Base-by-base conservation (phyloP, 441 rosid genomes). In the Pelargonium myrrhifolium region DNA sequence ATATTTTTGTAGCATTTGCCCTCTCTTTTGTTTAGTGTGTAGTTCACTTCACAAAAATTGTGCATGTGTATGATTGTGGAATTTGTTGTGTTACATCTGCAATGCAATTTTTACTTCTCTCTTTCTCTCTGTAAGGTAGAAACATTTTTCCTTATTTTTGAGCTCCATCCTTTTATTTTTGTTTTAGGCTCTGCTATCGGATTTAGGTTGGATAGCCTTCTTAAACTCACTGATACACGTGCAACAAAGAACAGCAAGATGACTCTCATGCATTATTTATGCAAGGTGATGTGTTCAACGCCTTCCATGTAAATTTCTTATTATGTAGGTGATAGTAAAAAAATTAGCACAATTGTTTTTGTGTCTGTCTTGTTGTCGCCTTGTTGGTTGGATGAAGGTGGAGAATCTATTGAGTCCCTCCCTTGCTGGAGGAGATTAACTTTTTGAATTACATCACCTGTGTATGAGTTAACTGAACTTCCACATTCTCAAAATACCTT, bases 201-300 rank as follows among this genome's bases (percentile, higher is more conserved):
- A 69, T 93, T 93, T 83, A 88, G 95, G 67, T 74, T 91, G 78
- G 99, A 93, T 75, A 93, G 99, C 81, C 97, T 93, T 71, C 89
- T 93, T 67, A 93, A 93, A 80, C 96, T 93, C 78, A 86, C 89
- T 37, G 99, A 93, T 77, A 93, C 96, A 70, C 80, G 99, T 21
- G 22, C 62, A 80, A 84, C 95, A 40, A 79, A 76, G 69, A 86
- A 91, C 76, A 91, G 80, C 86, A 93, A 89, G 89, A 91, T 87
- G 89, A 93, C 96, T 73, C 96, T 89, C 75, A 91, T 93, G 99
- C 99, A 93, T 78, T 93, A 91, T 86, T 96, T 93, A 53, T 93
- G 99, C 68, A 93, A 93, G 95, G 99, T 91, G 80, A 14, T 79
- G n/a, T 22, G 8, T n/a, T 24, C 22, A 28, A 15, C 18, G 42